These are phyloP conservation scores for Penicillium sp. DNA, from an alignment of 2,329 filamentous ascomycete species.

Conservation along the genomic window DNA sequence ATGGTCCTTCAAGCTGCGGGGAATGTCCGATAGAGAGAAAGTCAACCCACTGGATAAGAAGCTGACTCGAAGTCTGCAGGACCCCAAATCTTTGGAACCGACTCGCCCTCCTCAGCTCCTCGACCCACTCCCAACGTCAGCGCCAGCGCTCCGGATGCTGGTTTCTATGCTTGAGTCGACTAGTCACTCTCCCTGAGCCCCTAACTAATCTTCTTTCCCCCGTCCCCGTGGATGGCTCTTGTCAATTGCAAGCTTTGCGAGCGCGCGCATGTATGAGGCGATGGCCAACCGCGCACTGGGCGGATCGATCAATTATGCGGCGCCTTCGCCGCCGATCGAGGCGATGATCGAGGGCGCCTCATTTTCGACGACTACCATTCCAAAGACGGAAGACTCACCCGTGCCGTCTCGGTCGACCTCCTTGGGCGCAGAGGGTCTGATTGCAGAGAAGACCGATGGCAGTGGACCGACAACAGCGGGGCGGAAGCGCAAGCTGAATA, in stretches of 20 bases:
- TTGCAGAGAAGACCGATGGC: constrained; percentile 21
- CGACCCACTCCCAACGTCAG: constrained; percentile 15
- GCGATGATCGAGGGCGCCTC: constrained; percentile 18
- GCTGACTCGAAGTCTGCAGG: constrained; percentile 1
- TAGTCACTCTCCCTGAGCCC: constrained; percentile 1
- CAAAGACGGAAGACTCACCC: constrained; percentile 33
- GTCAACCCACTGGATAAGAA: neutral
- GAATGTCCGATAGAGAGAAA: neutral
- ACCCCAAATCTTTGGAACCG: constrained; percentile 3
- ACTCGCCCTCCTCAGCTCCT: constrained; percentile 3
- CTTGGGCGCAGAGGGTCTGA: constrained; percentile 28
- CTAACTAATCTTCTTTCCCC: neutral
- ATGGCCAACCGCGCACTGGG: constrained; percentile 39
- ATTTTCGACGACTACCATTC: constrained; percentile 19
- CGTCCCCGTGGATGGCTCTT: constrained; percentile 34
- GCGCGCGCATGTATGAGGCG: constrained; percentile 33
- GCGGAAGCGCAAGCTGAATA: constrained; percentile 49
- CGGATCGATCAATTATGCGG: constrained; percentile 31
- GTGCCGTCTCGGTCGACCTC: constrained; percentile 31
- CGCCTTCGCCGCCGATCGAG: constrained; percentile 31
- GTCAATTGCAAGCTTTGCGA: constrained; percentile 20
- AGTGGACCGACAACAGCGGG: constrained; percentile 32
- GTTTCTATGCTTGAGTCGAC: constrained; percentile 8
- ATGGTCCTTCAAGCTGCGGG: neutral
- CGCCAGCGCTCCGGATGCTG: neutral